Evolutionary conservation across 768 basidiomycete genomes (phyloP).

Genomic region (Lactifluus volemus): DNA sequence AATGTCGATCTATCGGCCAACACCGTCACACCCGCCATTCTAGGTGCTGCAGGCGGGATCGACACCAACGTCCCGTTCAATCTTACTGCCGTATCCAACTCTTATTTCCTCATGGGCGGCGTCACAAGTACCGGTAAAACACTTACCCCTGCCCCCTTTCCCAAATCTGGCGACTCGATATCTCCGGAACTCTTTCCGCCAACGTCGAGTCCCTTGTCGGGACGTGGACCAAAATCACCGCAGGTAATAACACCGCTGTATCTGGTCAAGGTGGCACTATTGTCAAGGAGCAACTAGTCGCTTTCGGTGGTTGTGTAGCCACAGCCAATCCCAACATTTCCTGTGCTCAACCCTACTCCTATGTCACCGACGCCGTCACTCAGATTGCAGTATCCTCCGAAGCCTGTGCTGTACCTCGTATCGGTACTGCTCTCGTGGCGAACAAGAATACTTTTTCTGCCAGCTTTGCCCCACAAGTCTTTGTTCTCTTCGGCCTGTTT

Average conservation of each 20-base stretch:
- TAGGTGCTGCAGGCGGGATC: constrained; percentile 69
- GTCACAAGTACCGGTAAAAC: constrained; percentile 33
- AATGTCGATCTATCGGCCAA: constrained; percentile 37
- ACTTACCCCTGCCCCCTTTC: constrained; percentile 36
- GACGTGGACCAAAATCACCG: constrained; percentile 48
- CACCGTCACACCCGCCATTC: constrained; percentile 45
- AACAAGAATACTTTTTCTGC: constrained; percentile 51
- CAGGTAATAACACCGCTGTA: constrained; percentile 33
- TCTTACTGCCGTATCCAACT: constrained; percentile 47
- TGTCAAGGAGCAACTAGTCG: constrained; percentile 41
- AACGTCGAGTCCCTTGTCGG: constrained; percentile 48
- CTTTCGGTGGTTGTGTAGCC: constrained; percentile 53
- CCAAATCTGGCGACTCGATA: constrained; percentile 60
- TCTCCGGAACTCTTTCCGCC: constrained; percentile 64
- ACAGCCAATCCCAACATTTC: constrained; percentile 31
- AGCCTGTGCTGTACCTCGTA: constrained; percentile 52
- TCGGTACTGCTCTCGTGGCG: constrained; percentile 48
- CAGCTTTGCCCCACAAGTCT: constrained; percentile 53
- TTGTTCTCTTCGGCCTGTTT: constrained; percentile 61
- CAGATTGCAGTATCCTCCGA: constrained; percentile 30
- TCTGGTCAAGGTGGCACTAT: constrained; percentile 53
- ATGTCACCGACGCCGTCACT: constrained; percentile 57
- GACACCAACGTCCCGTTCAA: constrained; percentile 36
- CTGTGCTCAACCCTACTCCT: constrained; percentile 55
- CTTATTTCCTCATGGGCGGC: constrained; percentile 70